Base-by-base conservation (phyloP, 768 basidiomycete genomes). In the Mycena vitilis region DNA sequence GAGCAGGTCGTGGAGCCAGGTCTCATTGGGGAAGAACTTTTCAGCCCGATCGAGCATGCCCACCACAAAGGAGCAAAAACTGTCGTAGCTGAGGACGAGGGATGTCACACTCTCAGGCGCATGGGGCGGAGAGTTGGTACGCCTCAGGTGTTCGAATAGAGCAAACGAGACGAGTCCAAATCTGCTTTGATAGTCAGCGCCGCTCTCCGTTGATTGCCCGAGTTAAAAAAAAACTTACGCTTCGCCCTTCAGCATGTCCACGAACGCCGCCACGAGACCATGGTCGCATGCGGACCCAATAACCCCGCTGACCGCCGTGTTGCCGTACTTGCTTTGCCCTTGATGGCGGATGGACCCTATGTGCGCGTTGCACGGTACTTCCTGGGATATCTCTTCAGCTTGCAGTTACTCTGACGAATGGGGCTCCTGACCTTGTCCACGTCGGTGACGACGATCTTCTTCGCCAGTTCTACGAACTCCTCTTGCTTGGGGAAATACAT, bases 401-500 rank as follows among this genome's bases (percentile, higher is more conserved):
- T 30, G 30, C 4, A 16, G 30, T 34, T 30, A 18, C 23, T 9
- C 54, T 23, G 45, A 57, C 13, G 13, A 7, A 23, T 16, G 18
- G 30, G n/a, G 20, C 47, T n/a, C 7, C 30, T 11, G 54, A 54
- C 65, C 59, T 30, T 67, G 47, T 67, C 65, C 30, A 49, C 65
- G n/a, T 60, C 45, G 0, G 40, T 4, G 44, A 67, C 18, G 5
- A 68, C 47, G 22, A 57, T 53, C n/a, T 12, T 3, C 34, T 63
- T 53, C 8, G 25, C 30, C 15, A 68, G 44, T 15, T 9, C 30
- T 0, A 51, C 42, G 40, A 56, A 68, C 61, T 51, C 55, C 4
- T 20, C 23, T 59, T 68, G 60, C 9, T 18, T 48, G 2, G 66
- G 66, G 45, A 66, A 62, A 49, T 62, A 68, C 66, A 68, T 68